A percentile compares a stretch with the other conserved stretches of the same genome.
Conservation (phyloP, 495 filamentous ascomycete species). For the Geoglossum glabrum region DNA sequence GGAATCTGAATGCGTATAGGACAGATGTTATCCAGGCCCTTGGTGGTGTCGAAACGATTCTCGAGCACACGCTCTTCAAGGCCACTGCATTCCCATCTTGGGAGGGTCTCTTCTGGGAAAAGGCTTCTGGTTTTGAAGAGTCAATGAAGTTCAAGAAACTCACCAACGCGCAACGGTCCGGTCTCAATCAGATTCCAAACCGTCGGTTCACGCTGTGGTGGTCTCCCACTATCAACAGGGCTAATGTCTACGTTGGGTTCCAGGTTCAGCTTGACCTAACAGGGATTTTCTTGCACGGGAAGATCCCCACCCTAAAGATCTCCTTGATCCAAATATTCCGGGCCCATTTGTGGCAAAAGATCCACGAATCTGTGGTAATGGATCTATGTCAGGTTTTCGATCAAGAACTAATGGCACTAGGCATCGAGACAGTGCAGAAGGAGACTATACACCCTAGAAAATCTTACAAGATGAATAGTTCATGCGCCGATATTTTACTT, state of each 20-base stretch:
- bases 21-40: conserved; percentile 98
- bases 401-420: conserved; percentile 86
- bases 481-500: conserved; percentile 91
- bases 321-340: conserved; percentile 99
- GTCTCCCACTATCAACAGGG: conserved; percentile 65
- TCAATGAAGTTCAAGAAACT: conserved; percentile 99
- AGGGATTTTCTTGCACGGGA: conserved; percentile 98
- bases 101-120: conserved; percentile 99
- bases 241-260: conserved; percentile 86
- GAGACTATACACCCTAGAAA: conserved; percentile 99
- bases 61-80: conserved; percentile 97
- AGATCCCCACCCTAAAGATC: conserved; percentile 97
- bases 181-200: conserved; percentile 98
- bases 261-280: conserved; percentile 97
- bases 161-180: conserved; percentile 92
- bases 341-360: conserved; percentile 99
- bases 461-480: conserved; percentile 99
- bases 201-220: conserved; percentile 99
- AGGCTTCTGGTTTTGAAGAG: conserved; percentile 58
- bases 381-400: conserved; percentile 99
- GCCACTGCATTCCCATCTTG: conserved; percentile 96
- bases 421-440: conserved; percentile 97
- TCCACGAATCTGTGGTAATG: conserved; percentile 98
- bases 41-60: conserved; percentile 97
- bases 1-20: conserved; percentile 95